A percentile compares a stretch with the other conserved stretches of the same genome.
Conservation (phyloP, 768 basidiomycete genomes). For the Lentinula sp. region DNA sequence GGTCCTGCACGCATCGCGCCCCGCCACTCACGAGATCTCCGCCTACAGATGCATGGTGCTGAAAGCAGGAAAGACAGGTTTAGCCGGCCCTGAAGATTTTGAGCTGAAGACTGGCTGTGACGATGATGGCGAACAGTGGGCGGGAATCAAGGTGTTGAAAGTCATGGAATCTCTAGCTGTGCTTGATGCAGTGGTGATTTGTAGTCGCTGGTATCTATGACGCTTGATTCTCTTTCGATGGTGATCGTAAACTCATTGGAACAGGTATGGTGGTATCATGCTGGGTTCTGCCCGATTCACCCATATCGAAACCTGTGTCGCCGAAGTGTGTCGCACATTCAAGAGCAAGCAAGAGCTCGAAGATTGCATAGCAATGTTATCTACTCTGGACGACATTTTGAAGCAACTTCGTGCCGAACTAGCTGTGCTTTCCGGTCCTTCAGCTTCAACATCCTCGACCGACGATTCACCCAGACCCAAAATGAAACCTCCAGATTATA, state of each 20-base stretch:
- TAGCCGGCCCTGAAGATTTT: constrained; percentile 73
- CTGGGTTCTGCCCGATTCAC: constrained; percentile 70
- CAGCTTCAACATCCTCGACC: background rate
- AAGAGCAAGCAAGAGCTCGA: constrained; percentile 62
- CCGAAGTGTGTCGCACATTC: constrained; percentile 69
- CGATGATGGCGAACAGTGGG: constrained; percentile 79
- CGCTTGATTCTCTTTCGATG: background rate
- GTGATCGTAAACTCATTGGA: background rate
- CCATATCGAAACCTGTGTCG: constrained; percentile 72
- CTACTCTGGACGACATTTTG: constrained; percentile 56
- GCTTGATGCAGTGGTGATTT: constrained; percentile 75
- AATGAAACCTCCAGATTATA: constrained; percentile 40
- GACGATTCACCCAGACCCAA: background rate
- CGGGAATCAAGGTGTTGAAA: constrained; percentile 53
- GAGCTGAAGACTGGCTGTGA: constrained; percentile 54
- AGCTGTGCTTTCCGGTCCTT: constrained; percentile 14
- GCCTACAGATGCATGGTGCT: constrained; percentile 79
- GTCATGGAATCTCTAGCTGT: constrained; percentile 66
- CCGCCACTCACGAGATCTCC: constrained; percentile 65
- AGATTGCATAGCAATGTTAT: constrained; percentile 50
- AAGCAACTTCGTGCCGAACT: constrained; percentile 48
- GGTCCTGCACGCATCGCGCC: constrained; percentile 50
- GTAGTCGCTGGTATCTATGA: constrained; percentile 62
- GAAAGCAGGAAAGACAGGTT: constrained; percentile 57
- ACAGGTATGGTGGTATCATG: constrained; percentile 77